phyloP scores from a whole-genome alignment of 805 yeast species.

The Nakazawaea ernobii region DNA sequence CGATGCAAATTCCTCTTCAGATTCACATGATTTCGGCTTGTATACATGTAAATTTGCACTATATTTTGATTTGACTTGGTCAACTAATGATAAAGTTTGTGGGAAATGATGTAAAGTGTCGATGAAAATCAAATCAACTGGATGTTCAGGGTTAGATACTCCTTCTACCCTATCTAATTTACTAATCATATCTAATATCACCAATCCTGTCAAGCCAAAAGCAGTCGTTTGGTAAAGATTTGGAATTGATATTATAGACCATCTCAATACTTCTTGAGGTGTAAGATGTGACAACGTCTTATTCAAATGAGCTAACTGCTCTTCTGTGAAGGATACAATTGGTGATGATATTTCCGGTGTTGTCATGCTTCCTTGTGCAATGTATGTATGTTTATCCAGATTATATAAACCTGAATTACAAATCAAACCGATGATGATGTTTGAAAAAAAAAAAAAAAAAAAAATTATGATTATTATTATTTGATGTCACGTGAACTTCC shows the following conservation, averaged over 20 bases:
- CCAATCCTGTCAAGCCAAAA: slow-evolving; percentile 89
- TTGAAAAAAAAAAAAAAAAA: too few relatives aligned
- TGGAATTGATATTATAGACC: slow-evolving; percentile 86
- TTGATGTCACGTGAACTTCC: too few relatives aligned
- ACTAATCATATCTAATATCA: slow-evolving; percentile 76
- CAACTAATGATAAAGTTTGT: slow-evolving; percentile 79
- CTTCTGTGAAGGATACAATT: slow-evolving; percentile 31
- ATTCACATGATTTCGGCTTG: slow-evolving; percentile 52
- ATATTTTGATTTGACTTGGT: slow-evolving; percentile 51
- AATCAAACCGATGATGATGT: too few relatives aligned
- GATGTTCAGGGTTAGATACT: slow-evolving; percentile 22
- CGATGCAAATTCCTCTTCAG: slow-evolving; percentile 57
- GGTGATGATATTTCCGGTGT: slow-evolving; percentile 13
- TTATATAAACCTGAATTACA: background rate
- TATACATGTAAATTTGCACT: slow-evolving; percentile 56
- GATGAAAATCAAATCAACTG: slow-evolving; percentile 73
- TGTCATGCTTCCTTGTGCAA: background rate
- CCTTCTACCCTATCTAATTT: slow-evolving; percentile 30
- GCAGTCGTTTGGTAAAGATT: slow-evolving; percentile 87
- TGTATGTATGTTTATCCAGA: background rate
- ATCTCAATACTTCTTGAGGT: slow-evolving; percentile 70
- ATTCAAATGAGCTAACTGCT: slow-evolving; percentile 65
- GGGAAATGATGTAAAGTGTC: slow-evolving; percentile 93
- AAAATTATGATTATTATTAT: too few relatives aligned
- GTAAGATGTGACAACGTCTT: slow-evolving; percentile 43